Percentiles rank a stretch among this genome's conserved stretches.
phyloP scores from a whole-genome alignment of 345 rosid species.

The Eucalyptus regnans region DNA sequence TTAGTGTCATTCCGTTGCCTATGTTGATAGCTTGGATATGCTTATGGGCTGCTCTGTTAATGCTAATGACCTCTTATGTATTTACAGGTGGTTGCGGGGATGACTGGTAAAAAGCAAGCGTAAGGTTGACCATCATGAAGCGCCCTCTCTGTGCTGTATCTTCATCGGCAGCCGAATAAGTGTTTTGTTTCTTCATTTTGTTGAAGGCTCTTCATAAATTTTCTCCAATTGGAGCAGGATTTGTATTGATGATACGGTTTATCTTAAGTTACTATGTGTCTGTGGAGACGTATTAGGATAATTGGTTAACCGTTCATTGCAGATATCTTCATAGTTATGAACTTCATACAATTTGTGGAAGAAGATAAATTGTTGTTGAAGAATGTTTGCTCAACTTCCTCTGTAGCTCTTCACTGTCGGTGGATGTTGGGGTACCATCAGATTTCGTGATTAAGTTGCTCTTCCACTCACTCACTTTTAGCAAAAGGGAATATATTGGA shows the following conservation, averaged over 20 bases:
- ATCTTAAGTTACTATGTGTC: not conserved
- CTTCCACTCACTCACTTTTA: not conserved
- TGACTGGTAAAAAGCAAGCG: constrained; percentile 60
- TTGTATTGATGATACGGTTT: not conserved
- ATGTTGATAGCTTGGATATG: not conserved
- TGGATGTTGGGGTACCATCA: not conserved
- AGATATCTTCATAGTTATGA: not conserved
- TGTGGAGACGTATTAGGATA: not conserved
- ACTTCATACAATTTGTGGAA: not conserved
- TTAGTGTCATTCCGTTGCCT: not conserved
- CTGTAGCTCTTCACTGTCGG: not conserved
- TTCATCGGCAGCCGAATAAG: not conserved
- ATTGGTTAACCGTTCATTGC: not conserved
- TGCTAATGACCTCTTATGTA: not conserved
- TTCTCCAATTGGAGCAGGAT: not conserved
- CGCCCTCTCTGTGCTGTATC: not conserved
- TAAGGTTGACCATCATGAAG: constrained; percentile 2
- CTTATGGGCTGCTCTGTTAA: not conserved
- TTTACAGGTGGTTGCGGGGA: constrained; percentile 75
- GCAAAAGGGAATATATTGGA: not conserved
- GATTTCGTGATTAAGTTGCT: not conserved
- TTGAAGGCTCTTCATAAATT: not conserved
- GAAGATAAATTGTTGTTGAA: not conserved
- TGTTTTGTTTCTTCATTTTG: not conserved
- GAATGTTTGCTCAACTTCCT: not conserved